A percentile compares a stretch with the other conserved stretches of the same genome.
Evolutionary conservation across 345 rosid genomes (phyloP).

Genomic region (Eucalyptus curtisii): DNA sequence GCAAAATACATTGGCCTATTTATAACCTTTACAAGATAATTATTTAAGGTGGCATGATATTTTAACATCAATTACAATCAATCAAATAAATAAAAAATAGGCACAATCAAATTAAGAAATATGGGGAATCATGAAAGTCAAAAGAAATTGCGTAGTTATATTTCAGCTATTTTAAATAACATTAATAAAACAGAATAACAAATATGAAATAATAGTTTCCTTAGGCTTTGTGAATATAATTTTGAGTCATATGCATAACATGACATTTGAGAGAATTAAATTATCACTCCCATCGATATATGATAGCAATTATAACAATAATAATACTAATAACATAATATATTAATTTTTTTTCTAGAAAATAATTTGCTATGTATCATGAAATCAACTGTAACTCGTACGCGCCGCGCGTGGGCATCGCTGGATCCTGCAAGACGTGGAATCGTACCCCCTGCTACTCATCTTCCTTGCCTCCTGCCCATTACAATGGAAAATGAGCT

Average conservation of each 20-base stretch:
- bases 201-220: not conserved
- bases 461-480: too few species aligned
- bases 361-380: not conserved
- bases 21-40: too few species aligned
- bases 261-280: not conserved
- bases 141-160: not conserved
- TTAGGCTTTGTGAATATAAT: not conserved
- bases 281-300: not conserved
- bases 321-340: too few species aligned
- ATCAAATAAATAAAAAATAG: too few species aligned
- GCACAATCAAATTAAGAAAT: not conserved
- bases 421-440: not conserved
- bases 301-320: not conserved
- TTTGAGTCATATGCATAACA: not conserved
- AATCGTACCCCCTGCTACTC: not conserved
- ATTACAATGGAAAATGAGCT: too few species aligned
- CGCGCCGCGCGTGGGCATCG: too few species aligned
- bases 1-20: too few species aligned
- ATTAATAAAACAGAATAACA: not conserved
- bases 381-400: too few species aligned
- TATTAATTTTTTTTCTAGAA: not conserved
- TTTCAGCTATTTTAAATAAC: not conserved
- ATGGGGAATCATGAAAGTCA: fast-evolving
- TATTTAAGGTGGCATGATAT: too few species aligned
- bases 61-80: too few species aligned